These are phyloP conservation scores for Phytomonas serpens DNA, from an alignment of 208 protist genomes.

Conservation along the genomic window DNA sequence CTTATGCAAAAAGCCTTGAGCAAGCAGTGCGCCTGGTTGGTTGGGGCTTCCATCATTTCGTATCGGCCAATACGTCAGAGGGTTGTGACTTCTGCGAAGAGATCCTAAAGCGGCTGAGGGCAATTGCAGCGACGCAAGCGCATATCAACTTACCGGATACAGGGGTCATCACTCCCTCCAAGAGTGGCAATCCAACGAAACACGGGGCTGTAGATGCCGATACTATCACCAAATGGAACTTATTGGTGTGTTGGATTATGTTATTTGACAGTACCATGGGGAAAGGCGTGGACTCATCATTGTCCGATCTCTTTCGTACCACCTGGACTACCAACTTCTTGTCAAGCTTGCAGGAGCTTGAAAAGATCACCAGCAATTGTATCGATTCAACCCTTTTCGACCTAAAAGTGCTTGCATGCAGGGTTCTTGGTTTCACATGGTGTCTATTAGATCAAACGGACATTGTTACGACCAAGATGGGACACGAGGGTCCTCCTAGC, in stretches of 20 bases:
- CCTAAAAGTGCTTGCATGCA: background rate
- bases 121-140: background rate
- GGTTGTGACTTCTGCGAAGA: background rate
- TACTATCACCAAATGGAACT: background rate
- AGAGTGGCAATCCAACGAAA: background rate
- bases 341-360: background rate
- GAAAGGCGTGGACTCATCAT: background rate
- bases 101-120: background rate
- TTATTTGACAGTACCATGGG: background rate
- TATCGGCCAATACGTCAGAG: background rate
- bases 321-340: background rate
- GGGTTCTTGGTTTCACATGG: background rate
- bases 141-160: background rate
- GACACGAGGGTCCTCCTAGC: background rate
- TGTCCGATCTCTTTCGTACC: background rate
- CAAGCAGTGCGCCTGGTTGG: background rate
- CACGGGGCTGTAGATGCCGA: background rate
- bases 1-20: background rate
- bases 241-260: background rate
- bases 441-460: background rate
- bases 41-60: constrained; percentile 1
- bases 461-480: background rate
- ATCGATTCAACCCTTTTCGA: background rate
- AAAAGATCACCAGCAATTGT: background rate
- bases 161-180: background rate